Conservation (phyloP, 208 protist species). For the Trypanosoma scelopori region DNA sequence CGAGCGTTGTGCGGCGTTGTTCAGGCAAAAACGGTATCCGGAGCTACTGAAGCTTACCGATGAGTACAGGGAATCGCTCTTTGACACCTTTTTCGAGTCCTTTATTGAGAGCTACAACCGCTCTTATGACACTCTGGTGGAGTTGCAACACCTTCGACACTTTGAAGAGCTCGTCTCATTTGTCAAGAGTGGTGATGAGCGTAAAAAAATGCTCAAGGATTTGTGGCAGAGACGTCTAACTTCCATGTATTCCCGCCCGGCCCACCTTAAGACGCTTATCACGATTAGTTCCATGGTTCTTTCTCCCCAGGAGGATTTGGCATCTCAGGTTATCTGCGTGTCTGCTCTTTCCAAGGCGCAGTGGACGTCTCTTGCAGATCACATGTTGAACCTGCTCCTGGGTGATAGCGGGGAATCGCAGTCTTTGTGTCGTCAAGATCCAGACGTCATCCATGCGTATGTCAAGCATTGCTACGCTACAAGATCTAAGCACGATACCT, state of each 20-base stretch:
- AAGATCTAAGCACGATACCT: conserved; percentile 58
- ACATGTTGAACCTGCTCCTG: conserved; percentile 66
- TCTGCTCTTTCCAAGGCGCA: conserved; percentile 81
- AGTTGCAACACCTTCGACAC: conserved; percentile 97
- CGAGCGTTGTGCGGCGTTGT: conserved; percentile 76
- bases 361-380: conserved; percentile 70
- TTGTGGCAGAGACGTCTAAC: conserved; percentile 91
- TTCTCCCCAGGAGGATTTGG: conserved; percentile 86
- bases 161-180: conserved; percentile 98
- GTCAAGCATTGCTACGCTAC: conserved; percentile 74
- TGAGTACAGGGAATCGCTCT: conserved; percentile 55
- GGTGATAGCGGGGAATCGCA: conserved; percentile 33
- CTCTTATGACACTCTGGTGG: conserved; percentile 94
- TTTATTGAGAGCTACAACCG: conserved; percentile 88
- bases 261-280: conserved; percentile 94
- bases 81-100: conserved; percentile 77
- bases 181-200: conserved; percentile 70
- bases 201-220: conserved; percentile 56
- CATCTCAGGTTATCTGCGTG: conserved; percentile 96
- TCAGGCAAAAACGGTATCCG: conserved; percentile 53
- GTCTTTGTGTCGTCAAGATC: conserved; percentile 61
- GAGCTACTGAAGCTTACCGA: conserved; percentile 63
- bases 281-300: conserved; percentile 96
- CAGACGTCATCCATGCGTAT: conserved; percentile 88
- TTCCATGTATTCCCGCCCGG: conserved; percentile 87